Percentiles rank a stretch among this genome's conserved stretches.
These are phyloP conservation scores for Marchantia paleacea DNA, from an alignment of 225 moss, liverwort and hornwort genomes.

Conservation along the genomic window DNA sequence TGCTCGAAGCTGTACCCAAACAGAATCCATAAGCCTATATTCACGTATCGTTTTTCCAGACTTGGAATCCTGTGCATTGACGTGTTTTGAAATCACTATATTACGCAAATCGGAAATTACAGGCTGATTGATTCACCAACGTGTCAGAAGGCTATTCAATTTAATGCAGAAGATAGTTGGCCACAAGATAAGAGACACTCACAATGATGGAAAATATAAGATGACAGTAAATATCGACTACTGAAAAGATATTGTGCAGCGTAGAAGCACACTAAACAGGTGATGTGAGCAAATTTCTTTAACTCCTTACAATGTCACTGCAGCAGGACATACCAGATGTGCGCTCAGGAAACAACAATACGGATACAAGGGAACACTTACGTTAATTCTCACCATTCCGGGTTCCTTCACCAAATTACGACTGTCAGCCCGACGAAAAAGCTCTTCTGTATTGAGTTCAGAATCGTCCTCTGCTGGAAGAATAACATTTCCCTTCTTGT, in stretches of 20 bases:
- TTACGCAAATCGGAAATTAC: neutral
- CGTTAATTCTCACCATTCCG: slow-evolving; percentile 33
- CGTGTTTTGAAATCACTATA: neutral
- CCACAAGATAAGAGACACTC: no score
- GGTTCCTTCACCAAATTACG: slow-evolving; percentile 21
- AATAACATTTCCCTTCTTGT: slow-evolving; percentile 42
- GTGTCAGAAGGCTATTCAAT: neutral
- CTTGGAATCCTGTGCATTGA: slow-evolving; percentile 27
- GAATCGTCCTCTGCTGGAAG: slow-evolving; percentile 43
- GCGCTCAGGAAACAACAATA: neutral
- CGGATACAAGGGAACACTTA: slow-evolving; percentile 17
- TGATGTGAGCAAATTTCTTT: neutral
- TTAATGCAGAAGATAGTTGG: neutral
- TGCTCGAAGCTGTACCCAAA: slow-evolving; percentile 53
- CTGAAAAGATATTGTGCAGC: no score
- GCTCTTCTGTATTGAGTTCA: slow-evolving; percentile 18
- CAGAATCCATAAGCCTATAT: slow-evolving; percentile 45
- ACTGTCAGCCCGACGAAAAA: slow-evolving; percentile 4
- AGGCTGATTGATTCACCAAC: neutral
- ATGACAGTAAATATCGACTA: no score
- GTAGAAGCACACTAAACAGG: neutral
- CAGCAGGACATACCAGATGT: neutral
- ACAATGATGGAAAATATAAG: no score
- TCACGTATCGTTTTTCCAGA: slow-evolving; percentile 30
- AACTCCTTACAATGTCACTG: neutral